Conservation (phyloP, 2,329 filamentous ascomycete genomes). For the Cladophialophora exuberans region DNA sequence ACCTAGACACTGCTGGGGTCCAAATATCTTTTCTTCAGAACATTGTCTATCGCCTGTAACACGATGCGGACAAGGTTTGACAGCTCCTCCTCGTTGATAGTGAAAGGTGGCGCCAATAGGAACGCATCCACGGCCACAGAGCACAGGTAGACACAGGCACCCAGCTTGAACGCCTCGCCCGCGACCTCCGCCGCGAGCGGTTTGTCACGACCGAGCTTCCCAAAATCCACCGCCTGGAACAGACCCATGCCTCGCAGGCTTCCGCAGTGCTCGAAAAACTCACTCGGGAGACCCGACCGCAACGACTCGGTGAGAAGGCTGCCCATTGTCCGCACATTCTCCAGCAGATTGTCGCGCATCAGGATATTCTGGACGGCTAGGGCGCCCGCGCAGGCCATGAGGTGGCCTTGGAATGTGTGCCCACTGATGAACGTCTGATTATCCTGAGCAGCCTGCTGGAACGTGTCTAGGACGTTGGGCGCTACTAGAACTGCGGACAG, state of each 20-base stretch:
- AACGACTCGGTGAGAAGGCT: constrained; percentile 40
- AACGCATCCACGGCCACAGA: constrained; percentile 55
- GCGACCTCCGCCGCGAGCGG: constrained; percentile 55
- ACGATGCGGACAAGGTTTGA: constrained; percentile 51
- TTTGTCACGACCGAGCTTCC: constrained; percentile 39
- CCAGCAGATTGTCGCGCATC: constrained; percentile 51
- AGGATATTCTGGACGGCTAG: constrained; percentile 55
- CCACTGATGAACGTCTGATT: constrained; percentile 59
- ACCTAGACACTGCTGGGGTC: too few species aligned
- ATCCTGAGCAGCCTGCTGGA: constrained; percentile 44
- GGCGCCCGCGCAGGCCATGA: constrained; percentile 59
- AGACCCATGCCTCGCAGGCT: constrained; percentile 61
- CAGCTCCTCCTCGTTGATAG: constrained; percentile 51
- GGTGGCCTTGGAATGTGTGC: constrained; percentile 61
- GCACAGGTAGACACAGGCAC: constrained; percentile 54
- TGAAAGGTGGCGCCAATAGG: constrained; percentile 57
- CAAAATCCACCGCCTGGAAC: constrained; percentile 63
- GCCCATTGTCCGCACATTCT: constrained; percentile 43
- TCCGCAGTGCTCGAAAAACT: constrained; percentile 54
- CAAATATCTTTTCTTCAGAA: too few species aligned
- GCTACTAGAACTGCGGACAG: constrained; percentile 59
- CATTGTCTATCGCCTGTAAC: constrained; percentile 20
- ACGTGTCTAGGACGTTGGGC: constrained; percentile 52
- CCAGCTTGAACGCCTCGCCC: constrained; percentile 53
- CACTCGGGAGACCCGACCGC: too few species aligned